Base-by-base conservation (phyloP, 257 asterid genomes). In the Parsonsia alboflavescens region DNA sequence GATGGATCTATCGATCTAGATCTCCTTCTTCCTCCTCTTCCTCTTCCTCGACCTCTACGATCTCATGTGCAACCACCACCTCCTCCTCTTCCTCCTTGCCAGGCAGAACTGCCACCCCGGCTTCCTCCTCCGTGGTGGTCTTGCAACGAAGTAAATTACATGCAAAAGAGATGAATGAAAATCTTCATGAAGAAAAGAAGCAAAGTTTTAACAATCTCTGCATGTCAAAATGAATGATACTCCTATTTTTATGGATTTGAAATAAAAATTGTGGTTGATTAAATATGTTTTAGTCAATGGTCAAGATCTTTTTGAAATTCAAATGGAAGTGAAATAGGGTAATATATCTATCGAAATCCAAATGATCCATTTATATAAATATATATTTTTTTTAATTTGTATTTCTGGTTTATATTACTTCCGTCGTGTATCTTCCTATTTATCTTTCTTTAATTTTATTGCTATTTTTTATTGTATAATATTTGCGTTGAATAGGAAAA, bases 171-270 rank as follows among this genome's bases (percentile, higher is more conserved):
- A 61, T 5, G 4, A 63, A 30, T 30, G 22, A 53, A 21, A 42
- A 44, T n/a, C 22, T 39, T 75, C 52, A 71, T 72, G 21, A 50
- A 48, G 17, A 50, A 76, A 71, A 54, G 56, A 10, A 76, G 22
- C 19, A 30, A 28, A 62, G 62, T 19, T 41, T 8, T 46, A 24
- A 49, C 57, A 24, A 63, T 5, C 42, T 46, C 6, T 19, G 57
- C 61, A 52, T 61, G 52, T 66, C 70, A 52, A 70, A 75, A 19
- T 71, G 80, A 10, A 72, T 45, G 77, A 80, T 58, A 48, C 30
- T 28, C 80, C 80, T 68, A 33, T 76, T 48, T 21, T 44, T 3
- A n/a, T 48, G 80, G 78, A 33, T 22, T 19, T 13, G n/a, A 33
- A 19, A 33, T 1, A 33, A 33, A 33, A 33, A 33, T 63, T 63